Percentiles rank a stretch among this genome's conserved stretches.
phyloP scores from a whole-genome alignment of 208 protist genomes.

The Tritrichomonas musculus region DNA sequence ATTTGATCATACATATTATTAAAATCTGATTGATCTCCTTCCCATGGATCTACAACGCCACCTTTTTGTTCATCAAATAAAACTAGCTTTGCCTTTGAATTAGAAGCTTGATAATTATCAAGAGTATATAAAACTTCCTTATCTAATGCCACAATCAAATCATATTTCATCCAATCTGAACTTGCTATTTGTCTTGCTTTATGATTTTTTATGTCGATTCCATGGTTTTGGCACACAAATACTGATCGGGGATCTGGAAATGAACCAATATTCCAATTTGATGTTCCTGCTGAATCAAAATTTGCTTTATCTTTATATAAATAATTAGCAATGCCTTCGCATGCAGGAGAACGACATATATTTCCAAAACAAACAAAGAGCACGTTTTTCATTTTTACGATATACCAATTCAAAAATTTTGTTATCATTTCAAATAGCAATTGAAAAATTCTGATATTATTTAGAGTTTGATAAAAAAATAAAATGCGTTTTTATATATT shows the following conservation, averaged over 20 bases:
- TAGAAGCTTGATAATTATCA: neutral
- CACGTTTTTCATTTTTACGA: too few relatives aligned
- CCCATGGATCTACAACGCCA: neutral
- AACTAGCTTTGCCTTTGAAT: neutral
- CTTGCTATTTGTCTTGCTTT: neutral
- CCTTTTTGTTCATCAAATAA: neutral
- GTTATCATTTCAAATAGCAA: too few relatives aligned
- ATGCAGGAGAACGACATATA: too few relatives aligned
- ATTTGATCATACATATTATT: neutral
- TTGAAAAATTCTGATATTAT: too few relatives aligned
- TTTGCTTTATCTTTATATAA: too few relatives aligned
- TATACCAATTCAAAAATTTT: too few relatives aligned
- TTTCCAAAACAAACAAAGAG: too few relatives aligned
- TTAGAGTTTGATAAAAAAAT: too few relatives aligned
- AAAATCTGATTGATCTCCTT: neutral
- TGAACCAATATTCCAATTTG: too few relatives aligned
- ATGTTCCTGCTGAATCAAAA: too few relatives aligned
- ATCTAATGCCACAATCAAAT: conserved; percentile 9
- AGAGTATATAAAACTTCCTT: neutral
- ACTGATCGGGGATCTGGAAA: neutral
- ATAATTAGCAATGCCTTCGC: too few relatives aligned
- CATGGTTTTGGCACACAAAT: neutral
- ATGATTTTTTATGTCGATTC: neutral
- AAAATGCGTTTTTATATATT: too few relatives aligned
- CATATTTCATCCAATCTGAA: neutral